A percentile compares a stretch with the other conserved stretches of the same genome.
These are phyloP conservation scores for Aspergillus taichungensis DNA, from an alignment of 495 filamentous ascomycete species.

Conservation along the genomic window DNA sequence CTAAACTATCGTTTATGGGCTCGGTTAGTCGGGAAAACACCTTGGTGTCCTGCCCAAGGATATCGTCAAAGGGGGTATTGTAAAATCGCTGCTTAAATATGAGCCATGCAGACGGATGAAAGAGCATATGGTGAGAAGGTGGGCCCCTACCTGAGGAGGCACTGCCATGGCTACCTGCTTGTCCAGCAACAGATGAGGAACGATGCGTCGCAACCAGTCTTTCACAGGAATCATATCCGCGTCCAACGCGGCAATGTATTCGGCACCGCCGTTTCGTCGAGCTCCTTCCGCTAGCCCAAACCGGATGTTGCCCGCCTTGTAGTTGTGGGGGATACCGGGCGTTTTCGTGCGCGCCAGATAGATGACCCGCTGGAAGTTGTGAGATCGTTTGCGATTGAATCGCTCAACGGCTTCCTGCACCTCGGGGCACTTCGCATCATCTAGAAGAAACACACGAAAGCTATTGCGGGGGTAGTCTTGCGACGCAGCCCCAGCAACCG, in stretches of 20 bases:
- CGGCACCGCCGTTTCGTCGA: slow-evolving; percentile 27
- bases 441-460: slow-evolving; percentile 43
- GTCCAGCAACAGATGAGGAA: slow-evolving; percentile 41
- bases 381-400: too few species aligned
- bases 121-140: too few species aligned
- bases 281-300: slow-evolving; percentile 33
- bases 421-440: slow-evolving; percentile 31
- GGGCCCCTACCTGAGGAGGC: slow-evolving; percentile 29
- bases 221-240: slow-evolving; percentile 50
- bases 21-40: slow-evolving; percentile 41
- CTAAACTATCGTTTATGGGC: slow-evolving; percentile 26
- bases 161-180: slow-evolving; percentile 40
- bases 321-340: slow-evolving; percentile 40
- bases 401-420: too few species aligned
- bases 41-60: slow-evolving; percentile 30
- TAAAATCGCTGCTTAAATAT: slow-evolving; percentile 31
- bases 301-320: slow-evolving; percentile 49
- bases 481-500: slow-evolving; percentile 35
- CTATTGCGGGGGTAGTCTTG: slow-evolving; percentile 42
- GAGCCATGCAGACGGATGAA: too few species aligned
- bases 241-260: slow-evolving; percentile 45
- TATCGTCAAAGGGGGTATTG: slow-evolving; percentile 42
- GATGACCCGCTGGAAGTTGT: slow-evolving; percentile 12
- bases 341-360: slow-evolving; percentile 41
- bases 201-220: slow-evolving; percentile 41